Conservation (phyloP, 176 grass and related monocot species). For the Cenchrus americanus region DNA sequence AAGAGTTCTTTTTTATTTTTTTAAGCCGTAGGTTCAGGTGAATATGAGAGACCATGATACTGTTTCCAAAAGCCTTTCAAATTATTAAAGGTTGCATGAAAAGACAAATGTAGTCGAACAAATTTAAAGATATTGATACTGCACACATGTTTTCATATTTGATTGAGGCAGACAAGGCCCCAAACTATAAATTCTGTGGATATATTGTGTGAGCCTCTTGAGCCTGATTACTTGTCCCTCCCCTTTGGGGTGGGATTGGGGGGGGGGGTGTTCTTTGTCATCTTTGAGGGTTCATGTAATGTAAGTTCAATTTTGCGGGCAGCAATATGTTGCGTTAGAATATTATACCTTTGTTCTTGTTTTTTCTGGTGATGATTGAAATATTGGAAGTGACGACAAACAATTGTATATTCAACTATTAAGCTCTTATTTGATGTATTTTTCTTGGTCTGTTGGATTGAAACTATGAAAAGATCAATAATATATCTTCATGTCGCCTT, state of each 20-base stretch:
- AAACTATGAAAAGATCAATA: slow-evolving; percentile 4
- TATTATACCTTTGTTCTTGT: not conserved
- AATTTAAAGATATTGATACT: not conserved
- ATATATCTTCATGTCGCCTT: not conserved
- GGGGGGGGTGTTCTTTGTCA: too few species aligned
- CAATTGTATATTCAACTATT: not conserved
- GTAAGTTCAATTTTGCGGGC: not conserved
- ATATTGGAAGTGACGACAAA: not conserved
- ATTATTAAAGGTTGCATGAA: not conserved
- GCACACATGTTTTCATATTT: not conserved
- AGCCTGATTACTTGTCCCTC: not conserved
- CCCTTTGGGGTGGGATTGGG: too few species aligned
- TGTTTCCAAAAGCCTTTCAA: not conserved
- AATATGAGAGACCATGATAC: not conserved
- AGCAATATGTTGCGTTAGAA: not conserved
- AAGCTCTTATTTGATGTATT: slow-evolving; percentile 9
- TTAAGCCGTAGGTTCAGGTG: not conserved
- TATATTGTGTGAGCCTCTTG: not conserved
- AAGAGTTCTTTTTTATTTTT: not conserved
- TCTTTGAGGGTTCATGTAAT: not conserved
- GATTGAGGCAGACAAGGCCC: not conserved
- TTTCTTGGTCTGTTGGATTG: not conserved
- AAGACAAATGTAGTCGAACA: not conserved
- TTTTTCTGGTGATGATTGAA: not conserved
- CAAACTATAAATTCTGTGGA: not conserved